Base-by-base conservation (phyloP, 257 asterid species). In the Rehmannia glutinosa region DNA sequence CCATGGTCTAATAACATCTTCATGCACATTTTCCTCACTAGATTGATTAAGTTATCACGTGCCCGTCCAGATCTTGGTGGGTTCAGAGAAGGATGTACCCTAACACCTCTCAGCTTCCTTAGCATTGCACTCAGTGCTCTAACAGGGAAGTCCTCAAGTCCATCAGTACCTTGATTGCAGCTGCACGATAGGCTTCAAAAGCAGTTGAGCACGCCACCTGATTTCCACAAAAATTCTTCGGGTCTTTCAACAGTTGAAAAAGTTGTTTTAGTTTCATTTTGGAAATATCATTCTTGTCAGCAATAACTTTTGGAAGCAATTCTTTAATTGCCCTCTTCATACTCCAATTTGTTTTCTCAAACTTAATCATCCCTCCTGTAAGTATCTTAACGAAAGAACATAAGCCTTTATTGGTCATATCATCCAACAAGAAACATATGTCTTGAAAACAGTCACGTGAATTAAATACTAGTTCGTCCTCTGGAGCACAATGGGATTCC, bases 321-420 rank as follows among this genome's bases (percentile, higher is more conserved):
- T 77, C 68, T 55, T 43, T 75, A 51, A 92, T 86, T 30, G 64
- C 66, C 75, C 64, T 80, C 77, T 63, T 83, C 86, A 86, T 81
- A 53, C 76, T 61, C 68, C 33, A 51, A 60, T 68, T 77, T 20
- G 91, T 80, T 79, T 87, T 84, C 78, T 75, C 90, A 66, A 77
- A 81, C 49, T 63, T 68, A 75, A 55, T 32, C 12, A 32, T 35
- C 47, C 89, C 86, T 20, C 77, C 89, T 0, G 83, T 79, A 64
- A 92, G 85, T 56, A 79, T 65, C 77, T 69, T 74, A 12, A 68
- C 73, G 63, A 87, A 50, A 73, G 80, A 69, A 72, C 47, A 78
- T 66, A 92, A 68, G 69, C 92, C 91, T 66, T 73, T 79, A 66
- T 77, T 81, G 73, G 87, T 84, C 98, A 92, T 81, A 36, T 60